phyloP scores from a whole-genome alignment of 2,329 filamentous ascomycete genomes.

The Dactylellina parvicollis region DNA sequence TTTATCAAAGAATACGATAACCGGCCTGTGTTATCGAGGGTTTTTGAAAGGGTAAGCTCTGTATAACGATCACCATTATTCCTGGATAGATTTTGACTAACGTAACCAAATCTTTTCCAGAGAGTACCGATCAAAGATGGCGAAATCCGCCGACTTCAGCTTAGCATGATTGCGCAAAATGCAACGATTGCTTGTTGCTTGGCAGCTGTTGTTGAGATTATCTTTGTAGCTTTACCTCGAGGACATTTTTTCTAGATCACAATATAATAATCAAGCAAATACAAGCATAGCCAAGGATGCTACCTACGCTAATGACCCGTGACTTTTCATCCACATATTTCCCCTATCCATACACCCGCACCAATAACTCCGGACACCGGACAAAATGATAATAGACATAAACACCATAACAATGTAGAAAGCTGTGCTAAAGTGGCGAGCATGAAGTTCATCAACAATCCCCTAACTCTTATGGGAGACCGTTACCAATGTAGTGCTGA shows the following conservation, averaged over 20 bases:
- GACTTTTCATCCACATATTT: no score
- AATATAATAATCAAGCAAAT: background rate
- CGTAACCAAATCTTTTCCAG: background rate
- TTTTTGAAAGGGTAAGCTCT: constrained; percentile 43
- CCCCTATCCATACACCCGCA: no score
- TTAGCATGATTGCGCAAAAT: constrained; percentile 43
- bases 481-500: constrained; percentile 26
- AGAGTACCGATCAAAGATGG: constrained; percentile 33
- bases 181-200: constrained; percentile 24
- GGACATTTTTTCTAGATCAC: constrained; percentile 26
- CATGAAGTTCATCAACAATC: background rate
- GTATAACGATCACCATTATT: no score
- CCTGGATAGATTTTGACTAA: constrained; percentile 8
- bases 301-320: background rate
- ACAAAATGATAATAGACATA: background rate
- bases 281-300: background rate
- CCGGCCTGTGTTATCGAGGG: constrained; percentile 33
- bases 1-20: constrained; percentile 51
- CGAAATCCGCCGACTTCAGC: constrained; percentile 35
- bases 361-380: no score
- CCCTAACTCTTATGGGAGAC: background rate
- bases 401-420: background rate
- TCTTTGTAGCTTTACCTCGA: constrained; percentile 37
- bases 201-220: constrained; percentile 18
- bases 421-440: no score